phyloP scores from a whole-genome alignment of 2,329 filamentous ascomycete genomes.

The Fusarium transvaalense region DNA sequence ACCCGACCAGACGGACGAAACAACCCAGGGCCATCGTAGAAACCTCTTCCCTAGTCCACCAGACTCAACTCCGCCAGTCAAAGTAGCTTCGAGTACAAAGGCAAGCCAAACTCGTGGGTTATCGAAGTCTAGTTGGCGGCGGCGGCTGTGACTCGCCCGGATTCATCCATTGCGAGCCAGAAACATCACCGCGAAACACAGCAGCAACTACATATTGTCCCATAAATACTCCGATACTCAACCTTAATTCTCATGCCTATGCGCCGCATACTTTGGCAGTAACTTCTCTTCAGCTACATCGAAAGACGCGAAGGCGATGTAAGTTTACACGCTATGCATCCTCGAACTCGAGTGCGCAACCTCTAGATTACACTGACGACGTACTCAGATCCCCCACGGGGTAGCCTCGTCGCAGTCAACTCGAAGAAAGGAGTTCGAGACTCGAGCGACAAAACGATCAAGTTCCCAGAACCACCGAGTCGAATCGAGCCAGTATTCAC shows the following conservation, averaged over 20 bases:
- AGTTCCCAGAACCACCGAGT: not conserved
- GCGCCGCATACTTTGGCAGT: too few species aligned
- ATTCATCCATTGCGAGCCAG: not conserved
- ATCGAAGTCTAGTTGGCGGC: not conserved
- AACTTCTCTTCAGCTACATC: not conserved
- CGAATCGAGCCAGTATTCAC: not conserved
- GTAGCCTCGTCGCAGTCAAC: not conserved
- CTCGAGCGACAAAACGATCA: not conserved
- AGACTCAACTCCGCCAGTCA: not conserved
- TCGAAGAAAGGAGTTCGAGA: too few species aligned
- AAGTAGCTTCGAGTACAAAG: not conserved
- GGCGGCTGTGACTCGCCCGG: not conserved
- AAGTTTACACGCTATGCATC: not conserved
- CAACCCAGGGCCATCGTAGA: not conserved
- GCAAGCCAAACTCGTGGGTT: not conserved
- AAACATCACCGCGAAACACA: not conserved
- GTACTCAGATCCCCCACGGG: not conserved
- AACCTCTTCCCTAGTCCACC: not conserved
- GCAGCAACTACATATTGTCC: too few species aligned
- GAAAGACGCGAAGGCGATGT: not conserved
- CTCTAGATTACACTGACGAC: too few species aligned
- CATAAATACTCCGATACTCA: not conserved
- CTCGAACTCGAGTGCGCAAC: not conserved
- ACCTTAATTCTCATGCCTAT: not conserved
- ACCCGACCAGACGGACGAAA: not conserved